A percentile compares a stretch with the other conserved stretches of the same genome.
These are phyloP conservation scores for Areca catechu DNA, from an alignment of 176 grass and related monocot species.

Conservation along the genomic window DNA sequence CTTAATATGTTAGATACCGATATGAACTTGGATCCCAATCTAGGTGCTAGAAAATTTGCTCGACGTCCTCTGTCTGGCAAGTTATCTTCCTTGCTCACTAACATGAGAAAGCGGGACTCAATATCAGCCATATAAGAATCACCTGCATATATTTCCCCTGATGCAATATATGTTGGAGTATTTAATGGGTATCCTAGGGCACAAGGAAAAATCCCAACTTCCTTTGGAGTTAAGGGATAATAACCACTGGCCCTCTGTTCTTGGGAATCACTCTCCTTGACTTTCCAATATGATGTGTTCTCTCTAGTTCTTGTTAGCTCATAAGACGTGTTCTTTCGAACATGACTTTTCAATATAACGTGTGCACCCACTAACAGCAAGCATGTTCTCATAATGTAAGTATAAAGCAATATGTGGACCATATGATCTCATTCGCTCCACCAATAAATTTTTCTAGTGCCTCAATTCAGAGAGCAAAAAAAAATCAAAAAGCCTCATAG, in stretches of 20 bases:
- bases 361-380: constrained; percentile 99
- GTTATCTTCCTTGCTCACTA: constrained; percentile 96
- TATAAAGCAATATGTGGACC: constrained; percentile 87
- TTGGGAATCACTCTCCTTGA: constrained; percentile 73
- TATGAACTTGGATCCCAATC: too few relatives aligned
- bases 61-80: too few relatives aligned
- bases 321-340: too few relatives aligned
- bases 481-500: constrained; percentile 71
- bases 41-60: too few relatives aligned
- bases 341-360: too few relatives aligned
- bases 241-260: constrained; percentile 70
- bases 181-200: constrained; percentile 78
- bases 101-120: constrained; percentile 57
- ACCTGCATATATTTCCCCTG: constrained; percentile 90
- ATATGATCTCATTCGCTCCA: constrained; percentile 88
- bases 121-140: constrained; percentile 75
- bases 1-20: too few relatives aligned
- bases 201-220: constrained; percentile 77
- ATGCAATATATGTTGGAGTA: constrained; percentile 82
- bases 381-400: constrained; percentile 99
- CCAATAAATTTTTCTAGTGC: constrained; percentile 85
- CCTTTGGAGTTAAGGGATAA: constrained; percentile 89
- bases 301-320: constrained; percentile 82
- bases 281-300: constrained; percentile 85
- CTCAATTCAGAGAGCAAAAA: constrained; percentile 72